Evolutionary conservation across 345 rosid genomes (phyloP).

Genomic region (Mallotus nudiflorus): DNA sequence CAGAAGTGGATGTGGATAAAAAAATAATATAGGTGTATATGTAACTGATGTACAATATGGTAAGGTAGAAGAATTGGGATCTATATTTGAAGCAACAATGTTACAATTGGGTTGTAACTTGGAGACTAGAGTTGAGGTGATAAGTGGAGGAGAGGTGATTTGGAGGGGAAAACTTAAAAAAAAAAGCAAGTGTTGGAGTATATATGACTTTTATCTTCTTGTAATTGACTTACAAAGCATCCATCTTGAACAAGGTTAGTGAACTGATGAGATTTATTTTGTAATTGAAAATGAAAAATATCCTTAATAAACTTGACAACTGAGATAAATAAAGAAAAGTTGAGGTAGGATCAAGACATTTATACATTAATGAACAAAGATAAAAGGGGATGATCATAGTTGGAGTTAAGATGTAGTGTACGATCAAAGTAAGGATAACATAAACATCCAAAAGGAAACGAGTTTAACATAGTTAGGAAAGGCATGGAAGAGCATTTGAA

Average conservation of each 20-base stretch:
- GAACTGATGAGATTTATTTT: background rate
- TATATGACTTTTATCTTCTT: background rate
- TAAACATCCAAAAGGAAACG: background rate
- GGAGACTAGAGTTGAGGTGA: no score
- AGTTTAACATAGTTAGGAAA: background rate
- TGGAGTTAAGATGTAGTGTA: background rate
- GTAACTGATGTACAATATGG: no score
- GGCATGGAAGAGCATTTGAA: background rate
- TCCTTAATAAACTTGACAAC: background rate
- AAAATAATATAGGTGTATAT: no score
- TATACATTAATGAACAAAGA: no score
- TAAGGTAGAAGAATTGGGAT: no score
- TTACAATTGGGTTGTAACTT: no score
- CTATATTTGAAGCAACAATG: no score
- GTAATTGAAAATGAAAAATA: background rate
- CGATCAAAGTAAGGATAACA: background rate
- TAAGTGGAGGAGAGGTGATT: no score
- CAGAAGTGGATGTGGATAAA: no score
- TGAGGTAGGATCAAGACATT: background rate
- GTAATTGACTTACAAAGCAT: background rate
- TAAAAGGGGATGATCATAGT: background rate
- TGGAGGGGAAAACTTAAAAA: no score
- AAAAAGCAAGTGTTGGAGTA: no score
- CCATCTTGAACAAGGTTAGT: background rate
- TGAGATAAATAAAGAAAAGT: background rate